Conservation (phyloP, 306 rosid species). For the Vigna trinervia region DNA sequence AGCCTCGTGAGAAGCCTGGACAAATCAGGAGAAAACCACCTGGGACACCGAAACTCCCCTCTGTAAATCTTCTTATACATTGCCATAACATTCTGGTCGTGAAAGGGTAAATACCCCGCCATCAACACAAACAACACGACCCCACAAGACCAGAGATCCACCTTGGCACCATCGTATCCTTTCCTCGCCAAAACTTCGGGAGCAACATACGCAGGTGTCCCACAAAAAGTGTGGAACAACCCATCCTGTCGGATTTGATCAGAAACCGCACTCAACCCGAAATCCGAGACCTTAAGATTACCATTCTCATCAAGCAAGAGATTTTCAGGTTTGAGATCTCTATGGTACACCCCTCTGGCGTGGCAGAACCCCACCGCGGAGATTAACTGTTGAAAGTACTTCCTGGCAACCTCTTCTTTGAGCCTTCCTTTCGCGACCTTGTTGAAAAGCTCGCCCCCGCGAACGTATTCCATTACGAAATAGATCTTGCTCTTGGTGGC, state of each 20-base stretch:
- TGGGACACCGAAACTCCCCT: constrained; percentile 84
- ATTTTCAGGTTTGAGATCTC: constrained; percentile 92
- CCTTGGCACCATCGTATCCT: constrained; percentile 88
- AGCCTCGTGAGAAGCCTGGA: constrained; percentile 57
- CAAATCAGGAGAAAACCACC: constrained; percentile 87
- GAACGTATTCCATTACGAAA: constrained; percentile 91
- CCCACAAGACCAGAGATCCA: constrained; percentile 96
- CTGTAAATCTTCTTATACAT: constrained; percentile 90
- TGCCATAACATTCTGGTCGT: constrained; percentile 88
- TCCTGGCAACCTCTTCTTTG: constrained; percentile 79
- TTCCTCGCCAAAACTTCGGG: constrained; percentile 85
- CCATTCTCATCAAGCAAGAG: constrained; percentile 80
- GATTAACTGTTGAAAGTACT: constrained; percentile 83
- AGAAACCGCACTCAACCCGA: constrained; percentile 85
- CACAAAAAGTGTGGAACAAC: constrained; percentile 90
- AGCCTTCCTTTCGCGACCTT: constrained; percentile 91
- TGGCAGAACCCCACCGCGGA: constrained; percentile 92
- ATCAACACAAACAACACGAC: constrained; percentile 81
- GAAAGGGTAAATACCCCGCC: constrained; percentile 94
- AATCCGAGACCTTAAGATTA: constrained; percentile 84
- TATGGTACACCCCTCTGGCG: constrained; percentile 85
- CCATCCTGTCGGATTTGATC: constrained; percentile 93
- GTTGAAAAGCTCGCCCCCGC: constrained; percentile 95
- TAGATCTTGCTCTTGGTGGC: constrained; percentile 92
- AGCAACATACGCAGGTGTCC: constrained; percentile 96